phyloP scores from a whole-genome alignment of 2,329 filamentous ascomycete genomes.

The Aspergillus terreus region DNA sequence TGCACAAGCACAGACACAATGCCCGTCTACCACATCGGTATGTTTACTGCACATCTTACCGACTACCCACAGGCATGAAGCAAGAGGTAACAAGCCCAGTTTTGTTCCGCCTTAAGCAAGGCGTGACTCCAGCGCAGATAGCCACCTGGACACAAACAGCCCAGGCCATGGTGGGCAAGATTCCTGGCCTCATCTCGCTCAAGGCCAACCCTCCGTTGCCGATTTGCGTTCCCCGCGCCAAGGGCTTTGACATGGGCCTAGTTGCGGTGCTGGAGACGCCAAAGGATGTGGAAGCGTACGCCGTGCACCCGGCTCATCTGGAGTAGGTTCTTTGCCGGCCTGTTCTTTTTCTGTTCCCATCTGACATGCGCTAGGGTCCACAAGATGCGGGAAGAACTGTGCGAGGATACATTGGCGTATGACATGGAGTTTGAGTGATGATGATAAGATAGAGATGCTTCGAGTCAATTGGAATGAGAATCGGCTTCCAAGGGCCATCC shows the following conservation, averaged over 20 bases:
- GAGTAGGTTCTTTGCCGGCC: conserved; percentile 32
- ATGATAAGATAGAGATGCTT: background rate
- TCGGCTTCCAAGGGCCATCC: background rate
- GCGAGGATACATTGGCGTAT: conserved; percentile 41
- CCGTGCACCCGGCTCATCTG: conserved; percentile 44
- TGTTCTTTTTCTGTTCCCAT: conserved; percentile 3
- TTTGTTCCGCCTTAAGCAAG: conserved; percentile 42
- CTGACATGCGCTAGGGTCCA: conserved; percentile 28
- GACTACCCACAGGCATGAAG: too few species aligned
- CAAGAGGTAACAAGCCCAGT: conserved; percentile 23
- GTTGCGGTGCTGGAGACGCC: conserved; percentile 45
- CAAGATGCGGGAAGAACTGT: conserved; percentile 38
- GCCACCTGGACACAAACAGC: conserved; percentile 26
- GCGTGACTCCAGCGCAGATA: conserved; percentile 32
- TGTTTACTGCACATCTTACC: conserved; percentile 3
- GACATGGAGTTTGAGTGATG: conserved; percentile 34
- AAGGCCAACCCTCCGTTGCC: conserved; percentile 36
- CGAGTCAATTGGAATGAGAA: background rate
- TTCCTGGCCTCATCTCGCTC: conserved; percentile 39
- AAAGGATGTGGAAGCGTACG: conserved; percentile 42
- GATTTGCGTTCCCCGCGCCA: conserved; percentile 38
- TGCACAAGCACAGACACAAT: conserved; percentile 17
- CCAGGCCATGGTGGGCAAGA: conserved; percentile 39
- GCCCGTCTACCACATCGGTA: conserved; percentile 42
- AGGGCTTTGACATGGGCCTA: conserved; percentile 45